These are phyloP conservation scores for Vigna nakashimae DNA, from an alignment of 306 rosid genomes.

Conservation along the genomic window DNA sequence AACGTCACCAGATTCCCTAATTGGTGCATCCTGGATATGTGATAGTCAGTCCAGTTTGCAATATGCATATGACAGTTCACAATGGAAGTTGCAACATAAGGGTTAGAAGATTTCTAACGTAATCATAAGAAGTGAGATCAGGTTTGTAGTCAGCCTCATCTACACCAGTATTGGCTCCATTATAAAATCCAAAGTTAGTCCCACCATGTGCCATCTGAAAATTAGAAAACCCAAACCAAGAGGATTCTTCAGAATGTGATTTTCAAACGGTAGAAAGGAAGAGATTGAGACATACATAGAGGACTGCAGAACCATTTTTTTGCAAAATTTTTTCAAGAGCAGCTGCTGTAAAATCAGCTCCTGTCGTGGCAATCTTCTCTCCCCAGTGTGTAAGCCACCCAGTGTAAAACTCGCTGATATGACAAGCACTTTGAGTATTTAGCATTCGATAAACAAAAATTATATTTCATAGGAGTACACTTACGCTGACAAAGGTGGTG, in stretches of 20 bases:
- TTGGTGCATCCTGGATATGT: slow-evolving; percentile 88
- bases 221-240: slow-evolving; percentile 43
- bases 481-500: slow-evolving; percentile 93
- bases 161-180: slow-evolving; percentile 82
- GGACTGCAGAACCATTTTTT: slow-evolving; percentile 85
- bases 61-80: slow-evolving; percentile 26
- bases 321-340: slow-evolving; percentile 73
- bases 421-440: slow-evolving; percentile 49
- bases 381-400: slow-evolving; percentile 99
- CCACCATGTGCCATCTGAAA: slow-evolving; percentile 96
- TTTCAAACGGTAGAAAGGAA: slow-evolving; percentile 29
- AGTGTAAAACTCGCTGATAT: slow-evolving; percentile 88
- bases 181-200: slow-evolving; percentile 93
- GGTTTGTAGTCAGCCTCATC: slow-evolving; percentile 74
- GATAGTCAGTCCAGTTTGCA: slow-evolving; percentile 31
- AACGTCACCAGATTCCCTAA: slow-evolving; percentile 86
- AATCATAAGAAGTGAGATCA: slow-evolving; percentile 94
- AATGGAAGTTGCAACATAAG: slow-evolving; percentile 18
- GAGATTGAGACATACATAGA: slow-evolving; percentile 67
- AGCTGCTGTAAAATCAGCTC: slow-evolving; percentile 77
- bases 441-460: slow-evolving; percentile 34
- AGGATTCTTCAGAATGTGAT: slow-evolving; percentile 28
- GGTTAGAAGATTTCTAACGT: slow-evolving; percentile 61
- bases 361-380: slow-evolving; percentile 72
- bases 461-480: slow-evolving; percentile 49